A percentile compares a stretch with the other conserved stretches of the same genome.
Evolutionary conservation across 2,329 filamentous ascomycete species (phyloP).

Genomic region (Rhynchosporium agropyri): DNA sequence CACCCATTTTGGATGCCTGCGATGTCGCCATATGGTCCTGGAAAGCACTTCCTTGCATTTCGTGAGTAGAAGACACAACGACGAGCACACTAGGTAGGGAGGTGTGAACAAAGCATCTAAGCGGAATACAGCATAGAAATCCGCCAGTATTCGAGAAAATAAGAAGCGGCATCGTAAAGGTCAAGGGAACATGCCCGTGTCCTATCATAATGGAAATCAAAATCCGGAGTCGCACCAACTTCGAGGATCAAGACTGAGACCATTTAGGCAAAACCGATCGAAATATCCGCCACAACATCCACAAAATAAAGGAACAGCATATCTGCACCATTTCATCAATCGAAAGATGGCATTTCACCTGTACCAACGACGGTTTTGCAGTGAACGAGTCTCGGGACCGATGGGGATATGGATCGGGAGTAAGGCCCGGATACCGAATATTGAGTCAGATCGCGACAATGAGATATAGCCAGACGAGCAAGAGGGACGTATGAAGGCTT

Average conservation of each 20-base stretch:
- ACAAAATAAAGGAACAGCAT: conserved; percentile 12
- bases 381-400: conserved; percentile 3
- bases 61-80: neutral
- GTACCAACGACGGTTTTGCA: conserved; percentile 2
- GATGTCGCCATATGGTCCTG: neutral
- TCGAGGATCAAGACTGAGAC: neutral
- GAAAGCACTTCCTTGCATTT: neutral
- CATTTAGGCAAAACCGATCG: conserved; percentile 15
- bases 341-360: conserved; percentile 2
- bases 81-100: neutral
- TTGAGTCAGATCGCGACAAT: conserved; percentile 12
- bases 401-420: conserved; percentile 19
- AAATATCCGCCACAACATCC: conserved; percentile 13
- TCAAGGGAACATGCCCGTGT: conserved; percentile 5
- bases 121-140: neutral
- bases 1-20: neutral
- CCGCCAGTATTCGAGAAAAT: neutral
- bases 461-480: conserved; percentile 6
- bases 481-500: neutral
- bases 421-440: conserved; percentile 25
- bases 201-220: neutral
- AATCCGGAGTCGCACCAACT: neutral
- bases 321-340: conserved; percentile 5
- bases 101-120: neutral
- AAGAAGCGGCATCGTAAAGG: neutral